phyloP scores from a whole-genome alignment of 2,329 filamentous ascomycete species.

The Monascus ruber region DNA sequence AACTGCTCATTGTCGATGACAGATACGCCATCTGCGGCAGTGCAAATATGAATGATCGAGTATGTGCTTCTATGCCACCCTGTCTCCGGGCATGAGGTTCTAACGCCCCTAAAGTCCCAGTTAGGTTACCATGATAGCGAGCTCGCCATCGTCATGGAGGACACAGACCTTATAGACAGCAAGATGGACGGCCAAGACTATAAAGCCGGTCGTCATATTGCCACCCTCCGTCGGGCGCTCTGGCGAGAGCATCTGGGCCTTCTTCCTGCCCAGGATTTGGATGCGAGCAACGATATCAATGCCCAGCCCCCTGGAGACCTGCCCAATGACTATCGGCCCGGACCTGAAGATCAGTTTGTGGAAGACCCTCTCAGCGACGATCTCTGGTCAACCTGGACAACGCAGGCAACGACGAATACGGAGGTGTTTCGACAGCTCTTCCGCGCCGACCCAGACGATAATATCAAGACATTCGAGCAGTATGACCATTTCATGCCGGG shows the following conservation, averaged over 20 bases:
- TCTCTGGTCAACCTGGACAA: conserved; percentile 58
- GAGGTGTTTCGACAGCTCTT: conserved; percentile 67
- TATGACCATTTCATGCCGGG: conserved; percentile 64
- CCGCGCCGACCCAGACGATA: conserved; percentile 74
- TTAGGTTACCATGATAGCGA: conserved; percentile 70
- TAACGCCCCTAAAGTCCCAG: conserved; percentile 41
- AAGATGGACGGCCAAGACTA: conserved; percentile 59
- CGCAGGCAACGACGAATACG: conserved; percentile 61
- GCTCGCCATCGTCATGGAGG: conserved; percentile 71
- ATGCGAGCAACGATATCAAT: conserved; percentile 56
- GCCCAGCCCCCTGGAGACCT: conserved; percentile 58
- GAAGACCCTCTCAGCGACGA: conserved; percentile 56
- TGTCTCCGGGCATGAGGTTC: background rate
- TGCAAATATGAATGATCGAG: conserved; percentile 51
- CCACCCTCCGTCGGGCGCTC: conserved; percentile 67
- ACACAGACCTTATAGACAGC: conserved; percentile 53
- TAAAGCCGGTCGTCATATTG: conserved; percentile 60
- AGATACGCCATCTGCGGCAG: conserved; percentile 65
- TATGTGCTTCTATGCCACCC: conserved; percentile 7
- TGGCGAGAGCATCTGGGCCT: conserved; percentile 82
- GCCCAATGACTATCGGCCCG: conserved; percentile 61
- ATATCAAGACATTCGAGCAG: conserved; percentile 73
- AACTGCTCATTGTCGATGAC: conserved; percentile 68
- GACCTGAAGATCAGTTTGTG: conserved; percentile 52
- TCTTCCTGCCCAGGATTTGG: conserved; percentile 55